Percentiles rank a stretch among this genome's conserved stretches.
phyloP scores from a whole-genome alignment of 164 flowering plant species.

The Aristolochia californica region DNA sequence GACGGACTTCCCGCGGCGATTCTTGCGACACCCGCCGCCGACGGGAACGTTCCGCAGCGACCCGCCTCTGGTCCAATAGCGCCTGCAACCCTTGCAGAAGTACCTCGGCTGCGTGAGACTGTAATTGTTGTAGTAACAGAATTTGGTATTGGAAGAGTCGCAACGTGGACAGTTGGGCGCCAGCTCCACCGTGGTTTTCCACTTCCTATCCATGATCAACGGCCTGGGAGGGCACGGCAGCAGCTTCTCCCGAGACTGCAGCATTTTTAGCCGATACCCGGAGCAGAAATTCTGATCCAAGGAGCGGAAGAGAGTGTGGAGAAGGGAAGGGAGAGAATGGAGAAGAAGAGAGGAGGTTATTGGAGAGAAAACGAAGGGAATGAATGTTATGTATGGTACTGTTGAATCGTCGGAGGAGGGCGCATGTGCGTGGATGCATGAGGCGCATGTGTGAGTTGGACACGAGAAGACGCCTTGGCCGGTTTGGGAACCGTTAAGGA shows the following conservation, averaged over 20 bases:
- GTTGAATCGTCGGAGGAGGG: background rate
- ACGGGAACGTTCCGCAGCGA: constrained; percentile 62
- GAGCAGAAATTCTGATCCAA: no score
- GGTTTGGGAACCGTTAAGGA: background rate
- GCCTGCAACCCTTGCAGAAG: constrained; percentile 55
- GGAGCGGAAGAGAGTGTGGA: no score
- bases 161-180: constrained; percentile 28
- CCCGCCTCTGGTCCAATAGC: constrained; percentile 86
- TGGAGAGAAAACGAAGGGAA: no score
- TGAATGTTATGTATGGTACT: background rate
- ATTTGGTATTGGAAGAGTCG: constrained; percentile 21
- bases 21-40: constrained; percentile 71
- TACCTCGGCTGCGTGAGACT: constrained; percentile 74
- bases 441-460: background rate
- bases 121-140: constrained; percentile 61
- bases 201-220: constrained; percentile 11
- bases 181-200: constrained; percentile 16
- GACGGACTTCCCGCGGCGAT: constrained; percentile 27
- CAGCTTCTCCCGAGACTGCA: constrained; percentile 4
- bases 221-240: constrained; percentile 11
- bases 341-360: no score
- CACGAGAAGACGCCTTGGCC: constrained; percentile 2
- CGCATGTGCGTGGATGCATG: no score
- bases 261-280: constrained; percentile 1
- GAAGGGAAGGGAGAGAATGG: background rate